phyloP scores from a whole-genome alignment of 2,329 filamentous ascomycete species.

The Monosporascus cannonballus region DNA sequence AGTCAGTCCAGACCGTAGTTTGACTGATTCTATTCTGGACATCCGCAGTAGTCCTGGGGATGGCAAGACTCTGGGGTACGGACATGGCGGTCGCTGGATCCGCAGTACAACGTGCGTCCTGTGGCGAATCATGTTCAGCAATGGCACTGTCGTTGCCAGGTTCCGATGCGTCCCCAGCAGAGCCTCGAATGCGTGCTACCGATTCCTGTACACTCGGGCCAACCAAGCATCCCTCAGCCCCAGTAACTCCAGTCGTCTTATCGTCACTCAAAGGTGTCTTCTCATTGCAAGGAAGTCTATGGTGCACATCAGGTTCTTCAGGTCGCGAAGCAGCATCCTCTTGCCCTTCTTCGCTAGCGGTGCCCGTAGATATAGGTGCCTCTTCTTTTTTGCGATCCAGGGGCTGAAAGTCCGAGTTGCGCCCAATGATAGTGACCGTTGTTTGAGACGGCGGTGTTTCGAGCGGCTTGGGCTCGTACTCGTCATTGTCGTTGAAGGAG shows the following conservation, averaged over 20 bases:
- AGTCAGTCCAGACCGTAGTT: slow-evolving; percentile 55
- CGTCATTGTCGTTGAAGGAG: slow-evolving; percentile 27
- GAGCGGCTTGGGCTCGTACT: slow-evolving; percentile 36
- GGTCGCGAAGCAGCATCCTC: slow-evolving; percentile 6
- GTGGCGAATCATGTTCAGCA: slow-evolving; percentile 11
- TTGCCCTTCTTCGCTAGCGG: slow-evolving; percentile 3
- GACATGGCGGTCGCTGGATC: slow-evolving; percentile 28
- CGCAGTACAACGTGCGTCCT: slow-evolving; percentile 19
- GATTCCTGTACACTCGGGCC: slow-evolving; percentile 21
- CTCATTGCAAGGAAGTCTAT: slow-evolving; percentile 5
- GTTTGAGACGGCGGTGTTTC: slow-evolving; percentile 34
- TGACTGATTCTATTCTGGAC: slow-evolving; percentile 45
- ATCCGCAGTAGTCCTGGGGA: slow-evolving; percentile 38
- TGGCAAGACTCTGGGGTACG: slow-evolving; percentile 38
- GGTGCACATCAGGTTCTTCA: slow-evolving; percentile 3
- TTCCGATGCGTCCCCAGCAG: slow-evolving; percentile 8
- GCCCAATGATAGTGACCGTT: slow-evolving; percentile 44
- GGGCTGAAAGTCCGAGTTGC: slow-evolving; percentile 32
- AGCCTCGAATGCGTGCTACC: slow-evolving; percentile 11
- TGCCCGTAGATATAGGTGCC: background rate
- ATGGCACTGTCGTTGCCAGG: slow-evolving; percentile 6
- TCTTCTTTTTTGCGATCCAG: slow-evolving; percentile 7
- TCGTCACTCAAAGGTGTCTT: slow-evolving; percentile 13
- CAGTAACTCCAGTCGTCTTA: slow-evolving; percentile 19
- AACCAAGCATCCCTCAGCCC: slow-evolving; percentile 25